Evolutionary conservation across 2,329 filamentous ascomycete genomes (phyloP).

Genomic region (Aureobasidium sp.): DNA sequence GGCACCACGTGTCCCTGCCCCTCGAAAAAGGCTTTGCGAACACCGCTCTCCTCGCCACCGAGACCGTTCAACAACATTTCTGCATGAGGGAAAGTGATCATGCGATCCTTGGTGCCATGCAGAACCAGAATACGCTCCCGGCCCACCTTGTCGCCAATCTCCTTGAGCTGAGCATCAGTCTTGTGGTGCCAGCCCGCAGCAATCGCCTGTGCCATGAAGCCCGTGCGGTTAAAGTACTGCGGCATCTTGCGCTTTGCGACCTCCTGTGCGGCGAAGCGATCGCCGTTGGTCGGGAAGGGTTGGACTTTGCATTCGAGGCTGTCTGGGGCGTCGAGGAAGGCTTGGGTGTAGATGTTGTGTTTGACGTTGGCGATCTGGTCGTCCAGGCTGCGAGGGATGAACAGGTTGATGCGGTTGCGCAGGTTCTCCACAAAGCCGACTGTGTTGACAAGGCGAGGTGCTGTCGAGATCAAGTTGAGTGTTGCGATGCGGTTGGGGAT

Average conservation of each 20-base stretch:
- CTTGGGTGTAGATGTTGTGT: slow-evolving; percentile 53
- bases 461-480: slow-evolving; percentile 43
- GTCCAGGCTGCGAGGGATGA: slow-evolving; percentile 63
- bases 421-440: slow-evolving; percentile 54
- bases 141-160: slow-evolving; percentile 60
- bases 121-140: slow-evolving; percentile 66
- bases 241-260: slow-evolving; percentile 58
- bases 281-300: slow-evolving; percentile 64
- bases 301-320: slow-evolving; percentile 33
- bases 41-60: slow-evolving; percentile 45
- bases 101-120: slow-evolving; percentile 67
- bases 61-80: slow-evolving; percentile 58
- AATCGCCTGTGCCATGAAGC: slow-evolving; percentile 67
- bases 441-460: slow-evolving; percentile 39
- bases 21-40: slow-evolving; percentile 54
- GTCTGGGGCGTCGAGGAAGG: slow-evolving; percentile 57
- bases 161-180: slow-evolving; percentile 53
- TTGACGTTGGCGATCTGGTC: slow-evolving; percentile 56
- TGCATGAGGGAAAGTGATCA: slow-evolving; percentile 66
- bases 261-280: slow-evolving; percentile 75
- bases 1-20: slow-evolving; percentile 67
- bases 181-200: slow-evolving; percentile 78
- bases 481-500: slow-evolving; percentile 41
- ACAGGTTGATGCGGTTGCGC: slow-evolving; percentile 45
- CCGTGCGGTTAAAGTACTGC: slow-evolving; percentile 52